phyloP scores from a whole-genome alignment of 805 yeast species.

The Saturnispora diversa region DNA sequence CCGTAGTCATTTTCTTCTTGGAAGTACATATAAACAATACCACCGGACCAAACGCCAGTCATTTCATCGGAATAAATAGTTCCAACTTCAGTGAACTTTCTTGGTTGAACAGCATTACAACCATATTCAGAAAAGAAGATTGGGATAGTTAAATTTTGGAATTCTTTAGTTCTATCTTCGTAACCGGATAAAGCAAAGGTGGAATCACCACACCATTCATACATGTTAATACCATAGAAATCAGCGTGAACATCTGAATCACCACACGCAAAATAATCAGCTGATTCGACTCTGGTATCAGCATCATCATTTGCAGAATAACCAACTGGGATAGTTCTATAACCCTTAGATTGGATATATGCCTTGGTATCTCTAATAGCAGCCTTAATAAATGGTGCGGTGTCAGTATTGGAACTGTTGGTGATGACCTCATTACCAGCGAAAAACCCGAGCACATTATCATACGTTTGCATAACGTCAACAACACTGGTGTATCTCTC shows the following conservation, averaged over 20 bases:
- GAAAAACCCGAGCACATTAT: slow-evolving; percentile 85
- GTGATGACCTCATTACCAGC: slow-evolving; percentile 98
- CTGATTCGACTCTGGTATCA: slow-evolving; percentile 67
- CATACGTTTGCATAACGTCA: slow-evolving; percentile 68
- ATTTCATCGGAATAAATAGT: slow-evolving; percentile 58
- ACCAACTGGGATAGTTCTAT: slow-evolving; percentile 85
- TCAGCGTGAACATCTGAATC: slow-evolving; percentile 55
- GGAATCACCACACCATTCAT: slow-evolving; percentile 78
- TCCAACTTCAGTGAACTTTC: slow-evolving; percentile 68
- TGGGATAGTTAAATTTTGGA: slow-evolving; percentile 66
- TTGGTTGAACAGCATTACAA: slow-evolving; percentile 66
- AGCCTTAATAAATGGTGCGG: slow-evolving; percentile 93
- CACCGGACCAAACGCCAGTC: slow-evolving; percentile 93
- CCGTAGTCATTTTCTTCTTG: slow-evolving; percentile 81
- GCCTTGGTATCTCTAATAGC: slow-evolving; percentile 83
- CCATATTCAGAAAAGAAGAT: slow-evolving; percentile 86
- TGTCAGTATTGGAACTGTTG: slow-evolving; percentile 70
- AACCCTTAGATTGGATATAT: slow-evolving; percentile 57
- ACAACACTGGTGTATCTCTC: slow-evolving; percentile 75
- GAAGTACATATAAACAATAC: slow-evolving; percentile 86
- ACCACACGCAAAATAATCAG: slow-evolving; percentile 84
- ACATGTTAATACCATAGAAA: slow-evolving; percentile 80
- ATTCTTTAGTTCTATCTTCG: slow-evolving; percentile 61
- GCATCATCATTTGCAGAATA: slow-evolving; percentile 88
- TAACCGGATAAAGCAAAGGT: slow-evolving; percentile 59